Evolutionary conservation across 208 protist species (phyloP), one percentile per base, ranked within the genome.

Genomic region (Acanthamoeba rhysodes): DNA sequence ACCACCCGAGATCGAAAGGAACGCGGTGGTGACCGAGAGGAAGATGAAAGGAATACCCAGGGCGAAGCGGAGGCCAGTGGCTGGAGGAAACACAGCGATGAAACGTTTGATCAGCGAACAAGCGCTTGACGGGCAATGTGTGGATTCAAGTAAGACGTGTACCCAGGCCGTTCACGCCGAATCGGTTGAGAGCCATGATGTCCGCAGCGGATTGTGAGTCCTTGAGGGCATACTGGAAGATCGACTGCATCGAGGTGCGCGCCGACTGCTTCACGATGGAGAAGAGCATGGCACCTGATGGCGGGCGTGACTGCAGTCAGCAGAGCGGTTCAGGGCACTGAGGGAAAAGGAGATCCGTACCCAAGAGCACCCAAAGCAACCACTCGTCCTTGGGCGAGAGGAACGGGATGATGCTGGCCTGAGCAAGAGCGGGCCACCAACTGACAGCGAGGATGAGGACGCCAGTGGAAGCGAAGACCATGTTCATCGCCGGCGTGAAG

Each of bases 131-230:
- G n/a, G n/a, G n/a, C n/a, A n/a, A n/a, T n/a, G n/a, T n/a, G n/a
- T n/a, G n/a, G n/a, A n/a, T n/a, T n/a, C n/a, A n/a, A n/a, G n/a
- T n/a, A n/a, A n/a, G n/a, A n/a, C n/a, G n/a, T n/a, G n/a, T 95
- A 95, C 76, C 92, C 27, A 74, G 59, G 29, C n/a, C 92, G 29
- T 84, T 95, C 48, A 95, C 92, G 29, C 50, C 57, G 37, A 95
- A 95, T 10, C 92, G 62, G 41, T 95, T 95, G 41, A 95, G 57
- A 12, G 57, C 92, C 92, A 95, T 95, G 50, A 95, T 95, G 72
- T 95, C 78, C 24, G 70, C 92, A 5, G 92, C 92, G 32, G 72
- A 88, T 41, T 93, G 45, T 24, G 57, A 62, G 6, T 93, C 37
- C 87, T 57, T 93, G 62, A 93, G 29, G 10, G 87, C 87, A 29